Conservation (phyloP, 208 protist genomes). For the Leishmania tarentolae region DNA sequence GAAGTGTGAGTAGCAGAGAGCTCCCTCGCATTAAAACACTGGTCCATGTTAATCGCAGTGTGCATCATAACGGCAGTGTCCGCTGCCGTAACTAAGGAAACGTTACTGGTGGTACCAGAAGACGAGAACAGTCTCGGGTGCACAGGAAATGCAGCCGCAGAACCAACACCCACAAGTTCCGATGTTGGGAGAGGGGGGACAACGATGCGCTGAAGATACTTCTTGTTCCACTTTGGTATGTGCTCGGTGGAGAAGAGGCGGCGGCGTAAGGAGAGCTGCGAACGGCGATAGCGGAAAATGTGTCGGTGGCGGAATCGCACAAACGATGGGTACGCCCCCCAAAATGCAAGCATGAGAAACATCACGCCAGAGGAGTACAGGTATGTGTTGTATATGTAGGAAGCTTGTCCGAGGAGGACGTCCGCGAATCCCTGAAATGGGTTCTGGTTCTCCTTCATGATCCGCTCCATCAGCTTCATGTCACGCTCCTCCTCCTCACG, state of each 20-base stretch:
- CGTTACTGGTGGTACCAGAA: not conserved
- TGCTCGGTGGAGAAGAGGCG: conserved; percentile 69
- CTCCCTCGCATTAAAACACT: conserved; percentile 5
- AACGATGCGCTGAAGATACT: conserved; percentile 60
- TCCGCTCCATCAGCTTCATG: conserved; percentile 41
- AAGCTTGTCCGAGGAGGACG: conserved; percentile 17
- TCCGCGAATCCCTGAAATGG: conserved; percentile 54
- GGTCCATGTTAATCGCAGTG: not conserved
- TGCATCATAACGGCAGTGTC: not conserved
- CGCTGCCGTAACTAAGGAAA: conserved; percentile 15
- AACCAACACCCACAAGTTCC: not conserved
- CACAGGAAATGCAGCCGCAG: not conserved
- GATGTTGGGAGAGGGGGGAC: conserved; percentile 33
- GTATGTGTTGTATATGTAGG: conserved; percentile 53
- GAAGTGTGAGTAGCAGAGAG: conserved; percentile 10
- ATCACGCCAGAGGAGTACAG: conserved; percentile 71
- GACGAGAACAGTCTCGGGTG: not conserved
- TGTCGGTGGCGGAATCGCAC: conserved; percentile 69
- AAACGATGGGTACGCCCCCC: conserved; percentile 66
- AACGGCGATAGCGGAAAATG: conserved; percentile 58
- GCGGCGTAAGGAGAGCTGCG: conserved; percentile 52
- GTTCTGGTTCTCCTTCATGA: conserved; percentile 54
- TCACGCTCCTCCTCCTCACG: conserved; percentile 50
- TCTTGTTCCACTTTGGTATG: conserved; percentile 81
- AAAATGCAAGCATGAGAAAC: conserved; percentile 51